phyloP scores from a whole-genome alignment of 805 yeast species.

The Barnettozyma siamensis region DNA sequence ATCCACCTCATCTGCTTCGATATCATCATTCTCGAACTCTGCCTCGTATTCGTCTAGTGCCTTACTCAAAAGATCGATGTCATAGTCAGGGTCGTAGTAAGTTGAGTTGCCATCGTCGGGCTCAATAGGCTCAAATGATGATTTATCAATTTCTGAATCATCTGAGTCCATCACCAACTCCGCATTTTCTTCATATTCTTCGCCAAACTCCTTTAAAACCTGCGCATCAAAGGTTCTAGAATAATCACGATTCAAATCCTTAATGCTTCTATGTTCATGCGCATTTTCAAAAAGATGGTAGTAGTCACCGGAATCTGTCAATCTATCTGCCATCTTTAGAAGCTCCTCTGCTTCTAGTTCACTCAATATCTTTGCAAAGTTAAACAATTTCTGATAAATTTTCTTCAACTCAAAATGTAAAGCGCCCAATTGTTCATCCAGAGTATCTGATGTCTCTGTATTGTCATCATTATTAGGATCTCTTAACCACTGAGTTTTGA shows the following conservation, averaged over 20 bases:
- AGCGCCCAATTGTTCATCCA: slow-evolving; percentile 10
- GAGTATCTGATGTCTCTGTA: slow-evolving; percentile 9
- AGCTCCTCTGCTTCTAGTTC: slow-evolving; percentile 14
- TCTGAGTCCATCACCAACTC: slow-evolving; percentile 5
- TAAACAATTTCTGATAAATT: slow-evolving; percentile 11
- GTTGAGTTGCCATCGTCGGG: not conserved
- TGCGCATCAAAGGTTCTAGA: too few species aligned
- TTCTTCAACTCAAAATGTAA: slow-evolving; percentile 12
- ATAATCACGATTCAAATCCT: slow-evolving; percentile 1
- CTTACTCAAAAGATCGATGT: not conserved
- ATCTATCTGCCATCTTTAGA: slow-evolving; percentile 12
- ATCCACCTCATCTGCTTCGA: not conserved
- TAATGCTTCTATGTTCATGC: slow-evolving; percentile 3
- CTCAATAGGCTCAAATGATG: not conserved
- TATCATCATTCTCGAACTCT: not conserved
- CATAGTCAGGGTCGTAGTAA: not conserved
- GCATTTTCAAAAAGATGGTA: slow-evolving; percentile 2
- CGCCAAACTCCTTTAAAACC: too few species aligned
- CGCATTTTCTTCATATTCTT: slow-evolving; percentile 9
- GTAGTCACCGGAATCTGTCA: not conserved
- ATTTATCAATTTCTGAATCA: slow-evolving; percentile 3
- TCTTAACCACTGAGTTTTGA: slow-evolving; percentile 7
- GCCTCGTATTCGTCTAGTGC: not conserved
- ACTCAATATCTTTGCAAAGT: slow-evolving; percentile 13
- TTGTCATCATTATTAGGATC: slow-evolving; percentile 1